Percentiles rank a stretch among this genome's conserved stretches.
Evolutionary conservation across 768 basidiomycete genomes (phyloP).

Genomic region (Leccinum uliginosum): DNA sequence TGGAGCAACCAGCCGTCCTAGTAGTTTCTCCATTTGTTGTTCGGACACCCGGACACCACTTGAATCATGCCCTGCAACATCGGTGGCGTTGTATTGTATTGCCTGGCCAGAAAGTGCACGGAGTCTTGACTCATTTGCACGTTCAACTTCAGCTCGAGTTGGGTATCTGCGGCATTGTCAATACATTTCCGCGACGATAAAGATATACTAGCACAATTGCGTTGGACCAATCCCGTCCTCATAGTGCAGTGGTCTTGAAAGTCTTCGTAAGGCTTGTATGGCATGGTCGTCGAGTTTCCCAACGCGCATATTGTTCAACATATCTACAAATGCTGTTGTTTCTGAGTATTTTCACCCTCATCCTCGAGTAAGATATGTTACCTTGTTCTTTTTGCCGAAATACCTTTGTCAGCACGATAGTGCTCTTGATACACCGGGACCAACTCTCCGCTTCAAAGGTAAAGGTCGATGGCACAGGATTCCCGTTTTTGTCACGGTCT

Average conservation of each 20-base stretch:
- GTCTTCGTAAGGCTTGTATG: constrained; percentile 44
- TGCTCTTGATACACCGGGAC: constrained; percentile 54
- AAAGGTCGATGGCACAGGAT: constrained; percentile 52
- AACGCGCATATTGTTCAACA: constrained; percentile 85
- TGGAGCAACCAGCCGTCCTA: constrained; percentile 62
- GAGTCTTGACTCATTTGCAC: constrained; percentile 56
- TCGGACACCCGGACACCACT: constrained; percentile 33
- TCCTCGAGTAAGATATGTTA: constrained; percentile 17
- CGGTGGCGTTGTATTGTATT: constrained; percentile 40
- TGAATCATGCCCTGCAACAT: constrained; percentile 44
- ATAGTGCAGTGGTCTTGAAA: constrained; percentile 58
- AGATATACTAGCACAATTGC: constrained; percentile 52
- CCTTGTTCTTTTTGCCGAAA: constrained; percentile 87
- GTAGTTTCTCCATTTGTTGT: constrained; percentile 39
- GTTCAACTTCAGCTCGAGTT: constrained; percentile 65
- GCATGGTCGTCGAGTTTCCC: constrained; percentile 50
- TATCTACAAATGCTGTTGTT: constrained; percentile 62
- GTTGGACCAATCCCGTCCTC: constrained; percentile 77
- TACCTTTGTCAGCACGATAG: constrained; percentile 62
- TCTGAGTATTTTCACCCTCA: neutral
- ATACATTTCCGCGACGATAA: neutral
- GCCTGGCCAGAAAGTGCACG: constrained; percentile 35
- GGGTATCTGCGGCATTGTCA: constrained; percentile 50
- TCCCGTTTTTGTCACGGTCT: constrained; percentile 42
- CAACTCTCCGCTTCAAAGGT: constrained; percentile 81